A percentile compares a stretch with the other conserved stretches of the same genome.
These are phyloP conservation scores for Naematelia aurantialba DNA, from an alignment of 768 basidiomycete genomes.

Conservation along the genomic window DNA sequence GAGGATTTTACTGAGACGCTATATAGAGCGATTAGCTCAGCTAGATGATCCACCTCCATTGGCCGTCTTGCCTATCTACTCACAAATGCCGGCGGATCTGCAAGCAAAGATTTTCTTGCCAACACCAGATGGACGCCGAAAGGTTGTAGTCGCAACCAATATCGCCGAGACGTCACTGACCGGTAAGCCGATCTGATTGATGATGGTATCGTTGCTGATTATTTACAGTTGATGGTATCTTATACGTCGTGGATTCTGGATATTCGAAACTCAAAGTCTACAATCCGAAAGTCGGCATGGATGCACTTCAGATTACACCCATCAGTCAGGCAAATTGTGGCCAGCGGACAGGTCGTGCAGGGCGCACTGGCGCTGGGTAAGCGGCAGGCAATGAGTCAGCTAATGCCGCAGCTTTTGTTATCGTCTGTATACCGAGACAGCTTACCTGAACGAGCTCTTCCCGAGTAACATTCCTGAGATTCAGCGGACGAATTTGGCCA, in stretches of 20 bases:
- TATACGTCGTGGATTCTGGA: conserved; percentile 93
- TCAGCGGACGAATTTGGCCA: conserved; percentile 93
- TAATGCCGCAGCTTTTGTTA: conserved; percentile 71
- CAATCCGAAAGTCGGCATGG: conserved; percentile 99
- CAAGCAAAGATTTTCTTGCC: conserved; percentile 98
- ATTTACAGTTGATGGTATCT: conserved; percentile 81
- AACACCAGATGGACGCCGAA: conserved; percentile 86
- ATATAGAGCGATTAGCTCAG: conserved; percentile 78
- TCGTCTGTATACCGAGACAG: conserved; percentile 95
- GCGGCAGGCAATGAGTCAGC: conserved; percentile 35
- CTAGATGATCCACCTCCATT: conserved; percentile 84
- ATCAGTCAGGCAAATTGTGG: conserved; percentile 98
- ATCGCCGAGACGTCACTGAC: conserved; percentile 98
- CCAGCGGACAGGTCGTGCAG: conserved; percentile 92
- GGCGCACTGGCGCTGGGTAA: conserved; percentile 90
- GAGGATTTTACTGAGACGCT: conserved; percentile 2
- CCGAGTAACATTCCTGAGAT: conserved; percentile 96
- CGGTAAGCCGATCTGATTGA: conserved; percentile 55
- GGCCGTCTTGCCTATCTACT: conserved; percentile 95
- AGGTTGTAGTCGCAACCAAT: conserved; percentile 97
- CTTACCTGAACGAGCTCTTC: conserved; percentile 92
- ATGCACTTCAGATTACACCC: conserved; percentile 96
- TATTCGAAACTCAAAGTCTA: conserved; percentile 98
- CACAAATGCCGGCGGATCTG: conserved; percentile 98
- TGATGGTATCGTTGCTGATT: conserved; percentile 1